Base-by-base conservation (phyloP, 2,329 filamentous ascomycete genomes). In the Curvularia verruculosa region DNA sequence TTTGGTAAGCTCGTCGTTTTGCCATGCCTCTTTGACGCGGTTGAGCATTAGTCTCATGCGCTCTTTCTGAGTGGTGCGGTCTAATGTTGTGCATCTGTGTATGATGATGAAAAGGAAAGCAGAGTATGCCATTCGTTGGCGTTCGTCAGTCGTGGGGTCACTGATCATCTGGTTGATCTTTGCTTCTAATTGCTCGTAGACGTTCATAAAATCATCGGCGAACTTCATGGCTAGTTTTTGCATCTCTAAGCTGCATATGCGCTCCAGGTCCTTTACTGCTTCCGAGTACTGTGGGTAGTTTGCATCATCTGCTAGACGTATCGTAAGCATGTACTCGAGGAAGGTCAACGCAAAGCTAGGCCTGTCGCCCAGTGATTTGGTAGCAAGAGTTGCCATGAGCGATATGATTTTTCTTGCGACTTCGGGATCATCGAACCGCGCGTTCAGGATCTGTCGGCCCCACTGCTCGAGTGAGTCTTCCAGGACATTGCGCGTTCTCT, bases 81-180 rank as follows among this genome's bases (percentile, higher is more conserved):
- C 89, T 31, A 98, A 83, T 41, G 87, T 87, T 21, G 84, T 88
- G 34, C 92, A 88, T 58, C 95, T 91, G 76, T 98, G 94, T 67
- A 95, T 89, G 60, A 99, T 95, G 57, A 96, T 95, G 74, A 99
- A 96, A 0, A 98, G 82, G 61, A 98, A 94, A 9, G 92, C 94
- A 66, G 88, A 90, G 69, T 96, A 93, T 1, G 93, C 91, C 70
- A 95, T 88, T 55, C 91, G 87, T 29, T 93, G 86, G 70, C 93
- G 92, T 68, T 94, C 89, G 69, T 97, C 94, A 28, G 90, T 79
- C 52, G 85, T 84, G 28, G 89, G 86, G 46, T 90, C 86, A 60
- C 87, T 82, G 72, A 90, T 84, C 80, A 96, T 87, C 73, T 94
- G 89, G 58, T 89, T 89, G 58, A 98, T 88, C 70, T 92, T 92